Evolutionary conservation across 192 early-diverging fungal species (phyloP), one percentile per base, ranked within the genome.

Genomic region (Linnemannia schmuckeri): DNA sequence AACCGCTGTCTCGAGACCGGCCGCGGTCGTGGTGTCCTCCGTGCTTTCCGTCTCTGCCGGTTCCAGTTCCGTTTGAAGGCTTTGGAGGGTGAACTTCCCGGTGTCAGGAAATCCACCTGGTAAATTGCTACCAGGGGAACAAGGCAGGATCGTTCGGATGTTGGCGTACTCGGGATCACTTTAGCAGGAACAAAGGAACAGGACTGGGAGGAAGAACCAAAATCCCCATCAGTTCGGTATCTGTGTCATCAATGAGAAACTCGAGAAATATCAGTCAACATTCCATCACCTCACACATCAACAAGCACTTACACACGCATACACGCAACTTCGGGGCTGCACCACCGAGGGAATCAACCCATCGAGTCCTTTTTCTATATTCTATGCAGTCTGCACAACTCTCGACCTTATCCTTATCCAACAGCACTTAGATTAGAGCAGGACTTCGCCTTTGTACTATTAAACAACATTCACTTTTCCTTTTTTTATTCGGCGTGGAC

Each of bases 1-100:
- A 96, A 95, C 88, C 90, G 96, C 8, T 96, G 96, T 78, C 84
- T 94, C 35, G 91, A 93, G 38, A 95, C 96, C 27, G 96, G 96
- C 30, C 94, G 94, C 68, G 95, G 92, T 46, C 92, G 94, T 80
- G 95, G 96, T 90, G 82, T 96, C 40, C 89, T 96, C 54, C 92
- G 93, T 87, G 93, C 95, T 61, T 95, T 94, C 91, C 92, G 90
- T 73, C 88, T 96, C 72, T 95, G 93, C 74, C 92, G 94, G 55
- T 94, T 94, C 92, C 94, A 95, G 89, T 96, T 96, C 90, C 93
- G 96, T 73, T 63, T 94, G 55, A 95, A 94, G 87, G 96, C 96
- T 17, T 88, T 96, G 37, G 93, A 94, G 76, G 96, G 96, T 47
- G 94, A 96, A 69, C 85, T 96, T 77, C 94, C 96, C 6, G 96